phyloP scores from a whole-genome alignment of 1,284 basidiomycete genomes.

The Nidula niveotomentosa region DNA sequence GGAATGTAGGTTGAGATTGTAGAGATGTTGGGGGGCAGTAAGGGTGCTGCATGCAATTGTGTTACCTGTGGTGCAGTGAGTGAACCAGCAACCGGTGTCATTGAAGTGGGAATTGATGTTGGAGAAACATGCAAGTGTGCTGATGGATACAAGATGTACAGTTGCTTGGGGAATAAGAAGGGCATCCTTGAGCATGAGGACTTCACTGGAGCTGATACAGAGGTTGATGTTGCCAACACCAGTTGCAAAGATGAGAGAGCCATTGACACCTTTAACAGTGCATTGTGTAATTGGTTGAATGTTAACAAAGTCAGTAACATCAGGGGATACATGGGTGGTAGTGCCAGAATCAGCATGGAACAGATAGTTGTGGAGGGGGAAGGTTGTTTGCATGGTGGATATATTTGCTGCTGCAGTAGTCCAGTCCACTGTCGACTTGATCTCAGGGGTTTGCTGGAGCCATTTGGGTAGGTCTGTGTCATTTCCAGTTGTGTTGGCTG shows the following conservation, averaged over 20 bases:
- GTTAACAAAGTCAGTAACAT: constrained; percentile 5
- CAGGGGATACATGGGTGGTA: constrained; percentile 10
- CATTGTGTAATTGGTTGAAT: constrained; percentile 1
- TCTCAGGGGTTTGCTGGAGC: too few relatives aligned
- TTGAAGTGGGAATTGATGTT: constrained; percentile 6
- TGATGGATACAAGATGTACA: constrained; percentile 21
- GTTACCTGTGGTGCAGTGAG: constrained; percentile 3
- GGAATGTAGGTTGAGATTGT: constrained; percentile 7
- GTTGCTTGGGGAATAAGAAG: constrained; percentile 21
- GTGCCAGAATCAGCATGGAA: constrained; percentile 5
- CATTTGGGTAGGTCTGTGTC: too few relatives aligned
- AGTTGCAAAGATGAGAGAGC: constrained; percentile 4
- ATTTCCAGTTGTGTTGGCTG: too few relatives aligned
- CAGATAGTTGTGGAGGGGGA: not conserved
- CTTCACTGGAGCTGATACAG: not conserved
- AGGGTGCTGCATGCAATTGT: constrained; percentile 9
- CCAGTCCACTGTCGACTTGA: not conserved
- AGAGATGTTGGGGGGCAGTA: constrained; percentile 8
- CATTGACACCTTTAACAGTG: constrained; percentile 9
- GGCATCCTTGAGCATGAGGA: constrained; percentile 11
- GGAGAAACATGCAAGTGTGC: constrained; percentile 8
- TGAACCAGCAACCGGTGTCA: constrained; percentile 2
- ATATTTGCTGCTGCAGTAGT: not conserved
- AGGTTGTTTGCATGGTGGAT: not conserved
- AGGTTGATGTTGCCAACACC: constrained; percentile 6